Percentiles rank a stretch among this genome's conserved stretches.
phyloP scores from a whole-genome alignment of 176 grass and related monocot species.

The Ensete glaucum region DNA sequence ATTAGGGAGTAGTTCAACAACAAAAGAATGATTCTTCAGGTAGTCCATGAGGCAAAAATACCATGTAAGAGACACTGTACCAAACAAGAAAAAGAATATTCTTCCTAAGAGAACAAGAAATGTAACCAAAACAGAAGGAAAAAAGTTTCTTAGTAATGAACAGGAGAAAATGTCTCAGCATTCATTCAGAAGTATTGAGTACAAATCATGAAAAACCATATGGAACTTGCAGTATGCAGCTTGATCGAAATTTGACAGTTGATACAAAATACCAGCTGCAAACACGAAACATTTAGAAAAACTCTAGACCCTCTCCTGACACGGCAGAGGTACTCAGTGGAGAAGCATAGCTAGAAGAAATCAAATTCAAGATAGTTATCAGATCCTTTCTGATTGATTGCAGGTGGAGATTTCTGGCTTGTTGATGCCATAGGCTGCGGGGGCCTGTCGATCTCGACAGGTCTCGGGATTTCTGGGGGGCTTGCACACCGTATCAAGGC shows the following conservation, averaged over 20 bases:
- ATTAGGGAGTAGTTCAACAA: too few species aligned
- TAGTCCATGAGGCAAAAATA: too few species aligned
- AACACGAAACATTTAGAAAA: too few species aligned
- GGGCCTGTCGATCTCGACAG: not conserved
- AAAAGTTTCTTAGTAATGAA: not conserved
- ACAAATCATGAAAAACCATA: not conserved
- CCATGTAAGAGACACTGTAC: too few species aligned
- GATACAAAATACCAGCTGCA: not conserved
- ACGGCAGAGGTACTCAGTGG: not conserved
- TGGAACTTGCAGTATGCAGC: not conserved
- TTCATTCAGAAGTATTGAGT: not conserved
- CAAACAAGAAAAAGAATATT: too few species aligned
- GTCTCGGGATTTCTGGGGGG: not conserved
- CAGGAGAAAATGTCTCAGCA: not conserved
- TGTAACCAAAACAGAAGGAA: not conserved
- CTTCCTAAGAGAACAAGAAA: too few species aligned
- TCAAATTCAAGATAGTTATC: not conserved
- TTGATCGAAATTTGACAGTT: not conserved
- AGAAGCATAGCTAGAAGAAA: constrained; percentile 1
- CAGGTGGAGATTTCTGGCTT: not conserved
- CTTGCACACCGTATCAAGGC: not conserved
- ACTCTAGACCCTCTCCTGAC: not conserved
- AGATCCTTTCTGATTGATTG: not conserved
- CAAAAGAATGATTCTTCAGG: too few species aligned
- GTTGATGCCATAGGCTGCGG: not conserved